Percentiles rank a stretch among this genome's conserved stretches.
These are phyloP conservation scores for Zoysia matrella DNA, from an alignment of 202 grass and related monocot species.

Conservation along the genomic window DNA sequence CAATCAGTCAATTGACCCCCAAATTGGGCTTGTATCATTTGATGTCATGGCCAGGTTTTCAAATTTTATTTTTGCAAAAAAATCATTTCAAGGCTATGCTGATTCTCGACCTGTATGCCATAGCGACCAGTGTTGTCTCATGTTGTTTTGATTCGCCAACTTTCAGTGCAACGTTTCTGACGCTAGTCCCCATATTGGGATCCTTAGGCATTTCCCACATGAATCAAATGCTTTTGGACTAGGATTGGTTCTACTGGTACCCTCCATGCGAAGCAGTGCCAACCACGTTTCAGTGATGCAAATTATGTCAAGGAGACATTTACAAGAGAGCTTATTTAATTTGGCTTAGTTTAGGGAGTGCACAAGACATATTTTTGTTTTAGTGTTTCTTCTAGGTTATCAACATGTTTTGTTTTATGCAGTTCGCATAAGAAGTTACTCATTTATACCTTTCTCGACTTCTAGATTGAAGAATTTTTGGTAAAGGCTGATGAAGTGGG, in stretches of 20 bases:
- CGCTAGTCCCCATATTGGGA: neutral
- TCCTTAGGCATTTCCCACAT: no score
- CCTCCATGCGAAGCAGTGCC: neutral
- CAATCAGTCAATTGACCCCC: neutral
- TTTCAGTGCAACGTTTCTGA: neutral
- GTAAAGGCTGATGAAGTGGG: conserved; percentile 64
- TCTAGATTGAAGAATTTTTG: conserved; percentile 92
- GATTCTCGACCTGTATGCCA: neutral
- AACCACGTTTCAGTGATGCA: neutral
- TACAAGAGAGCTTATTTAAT: neutral
- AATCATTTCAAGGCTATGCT: neutral
- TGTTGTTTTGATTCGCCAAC: neutral
- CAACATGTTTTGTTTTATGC: conserved; percentile 15
- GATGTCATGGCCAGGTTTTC: conserved; percentile 2
- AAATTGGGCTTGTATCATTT: neutral
- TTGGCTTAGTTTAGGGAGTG: neutral
- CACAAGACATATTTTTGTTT: neutral
- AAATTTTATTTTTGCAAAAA: neutral
- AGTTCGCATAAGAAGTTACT: neutral
- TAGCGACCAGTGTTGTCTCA: neutral
- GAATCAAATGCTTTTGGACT: neutral
- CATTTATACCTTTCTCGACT: conserved; percentile 19
- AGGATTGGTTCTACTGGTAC: neutral
- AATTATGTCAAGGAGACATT: neutral
- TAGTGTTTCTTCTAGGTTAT: no score